Percentiles rank a stretch among this genome's conserved stretches.
These are phyloP conservation scores for Ustilago shanxiensis DNA, from an alignment of 1,284 basidiomycete species.

Conservation along the genomic window DNA sequence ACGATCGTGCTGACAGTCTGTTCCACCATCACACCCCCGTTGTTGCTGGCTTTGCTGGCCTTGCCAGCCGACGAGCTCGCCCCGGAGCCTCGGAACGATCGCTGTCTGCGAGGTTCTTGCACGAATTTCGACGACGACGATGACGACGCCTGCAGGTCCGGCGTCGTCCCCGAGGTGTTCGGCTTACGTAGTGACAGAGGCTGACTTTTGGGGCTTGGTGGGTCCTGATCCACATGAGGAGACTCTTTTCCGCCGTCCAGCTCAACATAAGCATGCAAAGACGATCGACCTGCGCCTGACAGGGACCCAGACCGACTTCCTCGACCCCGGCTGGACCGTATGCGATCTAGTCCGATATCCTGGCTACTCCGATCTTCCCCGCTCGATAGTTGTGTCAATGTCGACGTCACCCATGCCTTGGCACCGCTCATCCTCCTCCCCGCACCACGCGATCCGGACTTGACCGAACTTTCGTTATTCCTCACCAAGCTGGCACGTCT, in stretches of 20 bases:
- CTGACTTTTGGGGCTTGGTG: constrained; percentile 19
- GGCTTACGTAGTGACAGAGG: constrained; percentile 16
- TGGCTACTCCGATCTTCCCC: constrained; percentile 10
- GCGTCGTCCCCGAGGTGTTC: constrained; percentile 11
- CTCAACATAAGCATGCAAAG: constrained; percentile 27
- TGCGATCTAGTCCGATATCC: constrained; percentile 21
- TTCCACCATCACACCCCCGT: constrained; percentile 31
- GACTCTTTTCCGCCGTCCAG: constrained; percentile 18
- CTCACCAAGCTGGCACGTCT: constrained; percentile 11
- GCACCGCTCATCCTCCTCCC: constrained; percentile 19
- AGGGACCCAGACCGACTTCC: constrained; percentile 10
- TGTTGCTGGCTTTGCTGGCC: constrained; percentile 11
- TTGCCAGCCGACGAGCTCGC: constrained; percentile 13
- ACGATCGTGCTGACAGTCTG: constrained; percentile 40
- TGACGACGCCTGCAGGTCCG: constrained; percentile 18
- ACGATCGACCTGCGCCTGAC: constrained; percentile 10
- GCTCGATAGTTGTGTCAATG: constrained; percentile 23
- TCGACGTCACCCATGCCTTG: constrained; percentile 21
- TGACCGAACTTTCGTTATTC: neutral
- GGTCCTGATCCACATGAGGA: neutral
- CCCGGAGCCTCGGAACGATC: constrained; percentile 9
- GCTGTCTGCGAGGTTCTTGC: constrained; percentile 13
- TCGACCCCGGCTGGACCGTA: neutral
- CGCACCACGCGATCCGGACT: neutral
- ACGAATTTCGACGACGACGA: neutral